Evolutionary conservation across 2,329 filamentous ascomycete species (phyloP), one percentile per base, ranked within the genome.

Genomic region (Colletotrichum sp.): DNA sequence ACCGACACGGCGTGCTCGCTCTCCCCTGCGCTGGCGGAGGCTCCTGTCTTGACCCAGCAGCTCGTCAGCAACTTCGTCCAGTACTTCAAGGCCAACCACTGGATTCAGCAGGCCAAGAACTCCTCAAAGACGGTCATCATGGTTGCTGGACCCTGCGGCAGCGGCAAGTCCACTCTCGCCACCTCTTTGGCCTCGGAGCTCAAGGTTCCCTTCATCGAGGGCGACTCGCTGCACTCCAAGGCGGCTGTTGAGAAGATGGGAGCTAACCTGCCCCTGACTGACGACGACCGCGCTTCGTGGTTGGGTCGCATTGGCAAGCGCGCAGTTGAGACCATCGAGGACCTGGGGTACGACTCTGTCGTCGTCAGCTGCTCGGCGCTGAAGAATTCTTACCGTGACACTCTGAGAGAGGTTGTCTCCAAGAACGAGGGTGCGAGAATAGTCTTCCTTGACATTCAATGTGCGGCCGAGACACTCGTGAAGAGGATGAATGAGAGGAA

Each of bases 21-120:
- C 36, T 90, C 89, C 0, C 78, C 82, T 81, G 86, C 82, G 84
- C 86, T 82, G 82, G 88, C 77, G 72, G 83, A 76, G 79, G 83
- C 82, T 59, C 84, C 79, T 4, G 78, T 80, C 9, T 72, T 85
- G 72, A 86, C 81, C 34, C 79, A 80, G 48, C 73, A 75, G 7
- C 77, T 82, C 1, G 83, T 84, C 28, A 76, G 81, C 78, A 89
- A 87, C 78, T 89, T 87, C 78, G 78, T 83, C 7, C 8, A 39
- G 3, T 80, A 81, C 52, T 83, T 84, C 76, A 71, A 81, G 75
- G 82, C 81, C 30, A 85, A 84, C 52, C 81, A 84, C 5, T 88
- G 87, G 87, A 24, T 16, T 12, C 78, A 78, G 85, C 88, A 78
- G 5, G 15, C 55, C 9, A 10, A 36, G 6, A n/a, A 4, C 6